Conservation (phyloP, 2,329 filamentous ascomycete species). For the Ascochyta fabae region DNA sequence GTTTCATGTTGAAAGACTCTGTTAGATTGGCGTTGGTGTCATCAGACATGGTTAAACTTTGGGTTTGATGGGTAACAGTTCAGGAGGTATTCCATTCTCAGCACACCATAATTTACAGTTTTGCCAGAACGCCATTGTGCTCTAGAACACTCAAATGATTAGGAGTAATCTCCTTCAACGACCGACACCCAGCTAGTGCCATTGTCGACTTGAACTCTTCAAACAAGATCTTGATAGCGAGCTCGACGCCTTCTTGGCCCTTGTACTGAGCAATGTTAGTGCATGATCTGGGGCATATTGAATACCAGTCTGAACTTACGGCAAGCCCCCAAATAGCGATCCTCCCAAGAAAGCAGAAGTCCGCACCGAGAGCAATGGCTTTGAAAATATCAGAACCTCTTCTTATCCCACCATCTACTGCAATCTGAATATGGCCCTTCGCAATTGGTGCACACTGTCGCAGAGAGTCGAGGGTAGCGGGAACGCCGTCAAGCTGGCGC, state of each 20-base stretch:
- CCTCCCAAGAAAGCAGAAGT: conserved; percentile 58
- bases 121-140: conserved; percentile 15
- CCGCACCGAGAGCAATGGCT: conserved; percentile 59
- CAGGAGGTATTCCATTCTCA: background rate
- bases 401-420: conserved; percentile 67
- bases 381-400: conserved; percentile 66
- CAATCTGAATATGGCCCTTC: conserved; percentile 60
- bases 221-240: conserved; percentile 53
- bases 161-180: conserved; percentile 16
- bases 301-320: conserved; percentile 30
- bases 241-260: conserved; percentile 48
- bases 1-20: too few relatives aligned
- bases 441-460: conserved; percentile 49
- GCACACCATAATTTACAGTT: conserved; percentile 1
- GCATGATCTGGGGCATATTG: background rate
- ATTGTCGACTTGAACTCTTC: conserved; percentile 40
- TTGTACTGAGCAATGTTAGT: conserved; percentile 38
- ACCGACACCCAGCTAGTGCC: conserved; percentile 32
- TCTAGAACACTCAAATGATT: conserved; percentile 21
- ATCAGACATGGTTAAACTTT: background rate
- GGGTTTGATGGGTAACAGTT: background rate
- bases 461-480: conserved; percentile 59
- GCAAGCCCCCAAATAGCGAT: conserved; percentile 59
- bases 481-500: conserved; percentile 63
- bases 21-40: background rate